A percentile compares a stretch with the other conserved stretches of the same genome.
These are phyloP conservation scores for Debaryomycetaceae sp. DNA, from an alignment of 1,139 yeast species.

Conservation along the genomic window DNA sequence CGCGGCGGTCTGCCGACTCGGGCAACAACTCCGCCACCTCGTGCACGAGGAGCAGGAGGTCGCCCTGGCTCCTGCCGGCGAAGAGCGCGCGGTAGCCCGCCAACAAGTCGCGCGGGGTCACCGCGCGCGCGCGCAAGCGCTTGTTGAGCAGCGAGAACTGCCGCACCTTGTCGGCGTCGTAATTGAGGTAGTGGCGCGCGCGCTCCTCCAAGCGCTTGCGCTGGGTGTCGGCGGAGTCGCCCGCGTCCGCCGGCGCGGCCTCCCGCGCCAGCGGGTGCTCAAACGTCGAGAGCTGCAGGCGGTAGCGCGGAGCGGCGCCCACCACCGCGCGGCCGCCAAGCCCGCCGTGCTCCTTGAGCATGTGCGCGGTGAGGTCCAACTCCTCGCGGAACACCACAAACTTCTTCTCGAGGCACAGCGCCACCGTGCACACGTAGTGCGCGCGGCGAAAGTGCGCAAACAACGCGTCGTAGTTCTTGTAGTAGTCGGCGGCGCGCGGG, in stretches of 20 bases:
- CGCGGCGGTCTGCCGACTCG: conserved; percentile 16
- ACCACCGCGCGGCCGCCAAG: conserved; percentile 36
- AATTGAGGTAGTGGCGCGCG: conserved; percentile 71
- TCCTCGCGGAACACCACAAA: conserved; percentile 90
- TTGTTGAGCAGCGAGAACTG: conserved; percentile 49
- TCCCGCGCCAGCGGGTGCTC: conserved; percentile 8
- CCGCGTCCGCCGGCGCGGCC: conserved; percentile 20
- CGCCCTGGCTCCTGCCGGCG: conserved; percentile 33
- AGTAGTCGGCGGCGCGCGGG: conserved; percentile 69
- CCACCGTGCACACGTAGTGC: conserved; percentile 80
- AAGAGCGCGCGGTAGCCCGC: conserved; percentile 53
- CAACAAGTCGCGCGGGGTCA: conserved; percentile 48
- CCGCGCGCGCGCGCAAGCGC: conserved; percentile 40
- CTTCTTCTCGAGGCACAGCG: conserved; percentile 78
- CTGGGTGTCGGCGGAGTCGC: conserved; percentile 48
- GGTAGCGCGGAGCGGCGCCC: conserved; percentile 46
- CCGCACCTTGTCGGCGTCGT: conserved; percentile 43
- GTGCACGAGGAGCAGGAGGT: conserved; percentile 47
- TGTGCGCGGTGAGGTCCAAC: conserved; percentile 82
- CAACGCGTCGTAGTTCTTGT: conserved; percentile 67
- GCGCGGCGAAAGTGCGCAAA: conserved; percentile 67
- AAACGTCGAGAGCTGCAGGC: conserved; percentile 67
- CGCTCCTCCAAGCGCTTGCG: conserved; percentile 73
- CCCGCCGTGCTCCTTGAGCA: conserved; percentile 77
- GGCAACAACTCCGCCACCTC: conserved; percentile 58